A percentile compares a stretch with the other conserved stretches of the same genome.
Evolutionary conservation across 2,329 filamentous ascomycete species (phyloP).

Genomic region (Didymellaceae sp.): DNA sequence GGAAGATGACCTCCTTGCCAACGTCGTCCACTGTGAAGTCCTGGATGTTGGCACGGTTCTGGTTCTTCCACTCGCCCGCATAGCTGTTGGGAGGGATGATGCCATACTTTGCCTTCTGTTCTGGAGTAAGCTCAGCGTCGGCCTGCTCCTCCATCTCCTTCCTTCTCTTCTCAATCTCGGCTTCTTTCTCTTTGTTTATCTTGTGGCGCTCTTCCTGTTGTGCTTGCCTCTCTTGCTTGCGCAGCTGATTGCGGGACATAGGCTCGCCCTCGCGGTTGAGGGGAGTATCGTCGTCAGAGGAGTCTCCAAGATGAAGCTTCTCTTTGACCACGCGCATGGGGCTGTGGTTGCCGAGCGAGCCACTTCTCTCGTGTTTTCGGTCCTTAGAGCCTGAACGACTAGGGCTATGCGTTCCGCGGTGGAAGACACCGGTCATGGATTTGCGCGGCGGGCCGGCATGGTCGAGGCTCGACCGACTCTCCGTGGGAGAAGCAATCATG

Average conservation of each 20-base stretch:
- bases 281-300: constrained; percentile 47
- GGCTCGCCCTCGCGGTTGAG: constrained; percentile 59
- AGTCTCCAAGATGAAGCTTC: constrained; percentile 47
- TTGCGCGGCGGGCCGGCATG: constrained; percentile 25
- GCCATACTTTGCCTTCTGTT: constrained; percentile 66
- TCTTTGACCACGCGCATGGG: constrained; percentile 50
- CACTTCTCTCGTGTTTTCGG: constrained; percentile 31
- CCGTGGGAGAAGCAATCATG: constrained; percentile 35
- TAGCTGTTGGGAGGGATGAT: constrained; percentile 65
- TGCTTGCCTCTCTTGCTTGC: constrained; percentile 56
- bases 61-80: constrained; percentile 57
- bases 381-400: constrained; percentile 33
- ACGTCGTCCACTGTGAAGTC: constrained; percentile 60
- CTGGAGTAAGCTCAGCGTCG: constrained; percentile 61
- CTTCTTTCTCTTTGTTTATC: constrained; percentile 52
- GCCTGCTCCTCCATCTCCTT: constrained; percentile 58
- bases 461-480: constrained; percentile 43
- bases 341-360: constrained; percentile 41
- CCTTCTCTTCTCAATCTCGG: constrained; percentile 55
- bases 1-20: constrained; percentile 69
- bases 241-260: constrained; percentile 57
- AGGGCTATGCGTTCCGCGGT: constrained; percentile 47
- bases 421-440: constrained; percentile 45
- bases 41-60: constrained; percentile 58
- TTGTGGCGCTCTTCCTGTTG: constrained; percentile 54